phyloP scores from a whole-genome alignment of 441 rosid genomes.

The Heliophila coronopifolia region DNA sequence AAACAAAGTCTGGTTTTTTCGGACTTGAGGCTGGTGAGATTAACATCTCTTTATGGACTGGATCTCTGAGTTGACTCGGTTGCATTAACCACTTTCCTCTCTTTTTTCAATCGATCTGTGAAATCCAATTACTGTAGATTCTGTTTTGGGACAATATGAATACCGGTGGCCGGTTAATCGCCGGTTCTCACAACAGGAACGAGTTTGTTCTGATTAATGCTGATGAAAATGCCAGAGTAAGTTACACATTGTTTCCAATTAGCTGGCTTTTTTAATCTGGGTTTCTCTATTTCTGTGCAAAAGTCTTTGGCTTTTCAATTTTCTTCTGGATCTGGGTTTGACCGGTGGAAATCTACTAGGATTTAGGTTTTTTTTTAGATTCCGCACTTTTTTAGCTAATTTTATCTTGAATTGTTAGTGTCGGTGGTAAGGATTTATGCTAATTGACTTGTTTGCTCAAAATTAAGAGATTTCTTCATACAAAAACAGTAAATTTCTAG shows the following conservation, averaged over 20 bases:
- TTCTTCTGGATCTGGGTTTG: conserved; percentile 28
- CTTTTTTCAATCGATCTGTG: conserved; percentile 17
- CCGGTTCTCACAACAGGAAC: conserved; percentile 94
- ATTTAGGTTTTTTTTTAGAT: conserved; percentile 18
- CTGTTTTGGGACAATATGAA: conserved; percentile 39
- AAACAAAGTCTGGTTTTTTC: not conserved
- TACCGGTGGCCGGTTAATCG: conserved; percentile 76
- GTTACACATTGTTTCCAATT: conserved; percentile 8
- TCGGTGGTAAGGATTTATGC: conserved; percentile 23
- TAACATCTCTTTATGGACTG: conserved; percentile 23
- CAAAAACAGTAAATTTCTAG: no score
- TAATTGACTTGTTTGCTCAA: conserved; percentile 5
- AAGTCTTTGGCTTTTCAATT: conserved; percentile 15
- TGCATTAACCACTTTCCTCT: not conserved
- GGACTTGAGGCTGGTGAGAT: conserved; percentile 2
- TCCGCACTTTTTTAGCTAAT: not conserved
- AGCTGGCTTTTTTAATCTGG: conserved; percentile 14
- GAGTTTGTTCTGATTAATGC: conserved; percentile 95
- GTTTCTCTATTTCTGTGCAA: conserved; percentile 21
- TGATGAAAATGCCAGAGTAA: conserved; percentile 72
- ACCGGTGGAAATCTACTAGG: not conserved
- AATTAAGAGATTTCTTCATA: not conserved
- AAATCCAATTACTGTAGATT: conserved; percentile 10
- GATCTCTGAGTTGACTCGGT: conserved; percentile 22
- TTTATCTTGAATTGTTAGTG: conserved; percentile 11